These are phyloP conservation scores for Hippophae rhamnoides DNA, from an alignment of 306 rosid genomes.

Conservation along the genomic window DNA sequence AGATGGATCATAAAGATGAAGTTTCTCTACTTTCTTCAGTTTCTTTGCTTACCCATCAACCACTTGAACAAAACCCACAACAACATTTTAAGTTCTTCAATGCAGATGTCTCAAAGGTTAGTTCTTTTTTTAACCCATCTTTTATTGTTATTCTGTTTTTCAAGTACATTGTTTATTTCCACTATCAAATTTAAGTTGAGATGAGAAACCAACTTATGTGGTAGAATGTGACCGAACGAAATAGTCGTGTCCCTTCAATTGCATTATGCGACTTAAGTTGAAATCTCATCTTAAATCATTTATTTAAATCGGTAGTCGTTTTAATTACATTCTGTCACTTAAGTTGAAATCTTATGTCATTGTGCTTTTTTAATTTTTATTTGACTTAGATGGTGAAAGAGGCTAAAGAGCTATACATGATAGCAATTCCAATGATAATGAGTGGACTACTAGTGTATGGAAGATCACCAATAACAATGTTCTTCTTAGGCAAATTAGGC, in stretches of 20 bases:
- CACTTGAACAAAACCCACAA: not conserved
- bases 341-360: not conserved
- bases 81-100: not conserved
- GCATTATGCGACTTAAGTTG: no score
- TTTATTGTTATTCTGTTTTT: not conserved
- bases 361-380: not conserved
- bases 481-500: conserved; percentile 33
- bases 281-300: no score
- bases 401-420: conserved; percentile 19
- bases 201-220: no score
- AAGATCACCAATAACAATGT: conserved; percentile 32
- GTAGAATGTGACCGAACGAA: no score
- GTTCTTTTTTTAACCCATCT: not conserved
- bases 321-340: not conserved
- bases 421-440: conserved; percentile 29
- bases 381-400: conserved; percentile 16
- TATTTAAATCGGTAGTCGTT: not conserved
- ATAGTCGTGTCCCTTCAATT: no score
- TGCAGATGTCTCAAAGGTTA: conserved; percentile 10
- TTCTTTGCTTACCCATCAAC: conserved; percentile 8
- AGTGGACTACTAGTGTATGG: conserved; percentile 26
- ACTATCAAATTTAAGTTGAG: no score
- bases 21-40: conserved; percentile 5
- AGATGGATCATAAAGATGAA: conserved; percentile 6
- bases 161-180: no score